A percentile compares a stretch with the other conserved stretches of the same genome.
These are phyloP conservation scores for Talaromyces sp. DNA, from an alignment of 2,329 filamentous ascomycete genomes.

Conservation along the genomic window DNA sequence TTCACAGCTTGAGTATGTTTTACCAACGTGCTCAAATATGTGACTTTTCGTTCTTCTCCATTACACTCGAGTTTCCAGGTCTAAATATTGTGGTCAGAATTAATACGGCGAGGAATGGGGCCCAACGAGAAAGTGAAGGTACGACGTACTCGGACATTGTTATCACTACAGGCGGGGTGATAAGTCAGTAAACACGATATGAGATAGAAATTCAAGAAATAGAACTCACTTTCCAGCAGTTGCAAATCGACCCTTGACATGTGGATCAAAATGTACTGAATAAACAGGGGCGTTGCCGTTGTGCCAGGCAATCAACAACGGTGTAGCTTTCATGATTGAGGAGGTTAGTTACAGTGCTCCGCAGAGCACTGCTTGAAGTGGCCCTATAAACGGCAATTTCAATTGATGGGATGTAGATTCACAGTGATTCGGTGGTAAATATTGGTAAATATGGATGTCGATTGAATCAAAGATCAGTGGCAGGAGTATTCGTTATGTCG, in stretches of 20 bases:
- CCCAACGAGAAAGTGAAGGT: slow-evolving; percentile 6
- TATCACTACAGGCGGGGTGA: slow-evolving; percentile 53
- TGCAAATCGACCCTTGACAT: slow-evolving; percentile 84
- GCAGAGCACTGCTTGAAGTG: slow-evolving; percentile 14
- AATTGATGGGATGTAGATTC: not conserved
- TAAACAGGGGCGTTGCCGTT: slow-evolving; percentile 96
- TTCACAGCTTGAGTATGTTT: slow-evolving; percentile 98
- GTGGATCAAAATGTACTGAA: slow-evolving; percentile 91
- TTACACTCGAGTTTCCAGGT: slow-evolving; percentile 86
- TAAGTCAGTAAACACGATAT: slow-evolving; percentile 16
- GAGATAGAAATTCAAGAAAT: not conserved
- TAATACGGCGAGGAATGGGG: slow-evolving; percentile 16
- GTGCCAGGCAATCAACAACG: slow-evolving; percentile 97
- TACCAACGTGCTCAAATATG: slow-evolving; percentile 82
- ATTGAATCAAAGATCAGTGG: not conserved
- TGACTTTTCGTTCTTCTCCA: slow-evolving; percentile 81
- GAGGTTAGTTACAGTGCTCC: slow-evolving; percentile 22
- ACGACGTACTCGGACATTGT: slow-evolving; percentile 74
- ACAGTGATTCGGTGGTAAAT: not conserved
- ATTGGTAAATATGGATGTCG: not conserved
- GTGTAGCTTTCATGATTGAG: slow-evolving; percentile 81
- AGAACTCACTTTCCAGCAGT: slow-evolving; percentile 68
- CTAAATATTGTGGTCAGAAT: slow-evolving; percentile 47
- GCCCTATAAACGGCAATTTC: not conserved
- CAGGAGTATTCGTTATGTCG: not conserved